These are phyloP conservation scores for Apiospora saccharicola DNA, from an alignment of 2,329 filamentous ascomycete species.

Conservation along the genomic window DNA sequence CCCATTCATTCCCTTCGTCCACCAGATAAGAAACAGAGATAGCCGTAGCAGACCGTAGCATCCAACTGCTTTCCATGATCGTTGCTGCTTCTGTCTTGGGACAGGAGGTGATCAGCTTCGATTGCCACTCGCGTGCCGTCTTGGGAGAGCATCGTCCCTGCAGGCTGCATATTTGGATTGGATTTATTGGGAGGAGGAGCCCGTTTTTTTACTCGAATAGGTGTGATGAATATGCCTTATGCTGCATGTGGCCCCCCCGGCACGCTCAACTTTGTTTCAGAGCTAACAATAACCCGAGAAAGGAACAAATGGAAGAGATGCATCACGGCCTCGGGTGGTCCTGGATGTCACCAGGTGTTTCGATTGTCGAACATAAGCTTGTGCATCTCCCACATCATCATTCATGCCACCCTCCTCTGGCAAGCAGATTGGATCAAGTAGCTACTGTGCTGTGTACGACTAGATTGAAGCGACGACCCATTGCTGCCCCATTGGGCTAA, in stretches of 20 bases:
- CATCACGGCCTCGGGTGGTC: conserved; percentile 14
- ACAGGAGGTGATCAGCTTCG: background rate
- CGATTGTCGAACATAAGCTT: conserved; percentile 14
- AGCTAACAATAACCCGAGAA: conserved; percentile 21
- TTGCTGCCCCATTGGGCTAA: conserved; percentile 20
- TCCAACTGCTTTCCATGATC: background rate
- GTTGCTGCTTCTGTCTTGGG: background rate
- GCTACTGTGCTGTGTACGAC: background rate
- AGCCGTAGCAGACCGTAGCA: background rate
- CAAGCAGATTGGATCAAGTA: background rate
- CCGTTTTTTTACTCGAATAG: conserved; percentile 9
- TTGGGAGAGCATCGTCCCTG: conserved; percentile 3
- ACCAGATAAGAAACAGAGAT: background rate
- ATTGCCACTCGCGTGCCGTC: conserved; percentile 16
- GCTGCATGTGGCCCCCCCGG: conserved; percentile 14
- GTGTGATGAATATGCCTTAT: conserved; percentile 21
- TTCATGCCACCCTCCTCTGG: conserved; percentile 2
- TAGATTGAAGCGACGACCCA: background rate
- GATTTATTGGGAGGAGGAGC: conserved; percentile 2
- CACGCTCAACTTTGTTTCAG: conserved; percentile 19
- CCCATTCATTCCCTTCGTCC: background rate
- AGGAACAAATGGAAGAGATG: conserved; percentile 17
- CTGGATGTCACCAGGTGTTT: conserved; percentile 19
- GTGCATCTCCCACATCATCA: conserved; percentile 9
- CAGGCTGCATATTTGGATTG: conserved; percentile 6